Conservation (phyloP, 2,329 filamentous ascomycete species). For the Tricladium varicosporioides region DNA sequence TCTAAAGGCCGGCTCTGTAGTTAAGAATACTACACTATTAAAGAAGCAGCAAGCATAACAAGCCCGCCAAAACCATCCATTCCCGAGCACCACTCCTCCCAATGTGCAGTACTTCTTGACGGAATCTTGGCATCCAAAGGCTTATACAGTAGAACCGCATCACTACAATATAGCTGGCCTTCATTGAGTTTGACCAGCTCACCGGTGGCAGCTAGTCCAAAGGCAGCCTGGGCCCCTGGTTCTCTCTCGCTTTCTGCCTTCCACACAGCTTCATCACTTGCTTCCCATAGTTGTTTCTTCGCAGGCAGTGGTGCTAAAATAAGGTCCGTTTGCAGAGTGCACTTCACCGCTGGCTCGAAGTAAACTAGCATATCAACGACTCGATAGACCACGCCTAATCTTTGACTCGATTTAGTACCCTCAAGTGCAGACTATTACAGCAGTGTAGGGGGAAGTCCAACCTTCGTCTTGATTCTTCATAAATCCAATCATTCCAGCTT, state of each 20-base stretch:
- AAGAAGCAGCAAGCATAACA: conserved; percentile 44
- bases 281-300: conserved; percentile 45
- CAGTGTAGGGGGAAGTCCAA: conserved; percentile 18
- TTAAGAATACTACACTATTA: no score
- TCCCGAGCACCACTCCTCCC: conserved; percentile 45
- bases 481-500: conserved; percentile 42
- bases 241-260: conserved; percentile 32
- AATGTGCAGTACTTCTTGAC: conserved; percentile 30
- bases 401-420: conserved; percentile 26
- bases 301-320: conserved; percentile 43
- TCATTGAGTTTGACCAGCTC: conserved; percentile 35
- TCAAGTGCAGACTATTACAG: not conserved
- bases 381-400: conserved; percentile 40
- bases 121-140: conserved; percentile 14
- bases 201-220: conserved; percentile 35
- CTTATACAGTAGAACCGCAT: conserved; percentile 22
- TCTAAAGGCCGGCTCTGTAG: no score
- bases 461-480: conserved; percentile 40
- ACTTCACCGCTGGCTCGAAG: conserved; percentile 40
- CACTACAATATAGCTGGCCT: conserved; percentile 26
- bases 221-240: conserved; percentile 22
- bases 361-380: conserved; percentile 43
- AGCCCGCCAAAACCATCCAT: conserved; percentile 45
- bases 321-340: conserved; percentile 36
- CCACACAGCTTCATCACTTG: conserved; percentile 37